phyloP scores from a whole-genome alignment of 1,284 basidiomycete species.

The Boletus semigastroideus region DNA sequence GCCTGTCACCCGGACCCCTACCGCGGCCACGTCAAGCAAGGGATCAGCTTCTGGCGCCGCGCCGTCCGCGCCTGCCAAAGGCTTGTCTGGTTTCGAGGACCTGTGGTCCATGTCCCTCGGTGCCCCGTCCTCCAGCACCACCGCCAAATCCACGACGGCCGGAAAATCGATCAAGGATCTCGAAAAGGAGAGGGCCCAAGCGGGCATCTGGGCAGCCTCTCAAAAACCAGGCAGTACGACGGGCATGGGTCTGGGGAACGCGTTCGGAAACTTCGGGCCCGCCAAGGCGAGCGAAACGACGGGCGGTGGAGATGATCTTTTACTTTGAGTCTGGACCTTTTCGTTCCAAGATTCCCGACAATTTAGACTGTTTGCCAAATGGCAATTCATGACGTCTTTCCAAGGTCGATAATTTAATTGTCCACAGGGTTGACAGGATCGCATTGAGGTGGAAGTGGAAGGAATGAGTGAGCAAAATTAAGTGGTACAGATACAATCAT shows the following conservation, averaged over 20 bases:
- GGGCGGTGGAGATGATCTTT: constrained; percentile 49
- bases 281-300: constrained; percentile 16
- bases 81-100: constrained; percentile 75
- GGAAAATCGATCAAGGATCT: constrained; percentile 85
- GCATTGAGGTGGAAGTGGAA: constrained; percentile 23
- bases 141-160: constrained; percentile 26
- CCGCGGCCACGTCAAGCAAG: constrained; percentile 12
- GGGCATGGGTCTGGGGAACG: constrained; percentile 33
- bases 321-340: constrained; percentile 38
- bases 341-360: constrained; percentile 1
- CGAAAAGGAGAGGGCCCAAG: constrained; percentile 81
- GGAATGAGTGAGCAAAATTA: constrained; percentile 35
- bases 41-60: constrained; percentile 25
- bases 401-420: constrained; percentile 10
- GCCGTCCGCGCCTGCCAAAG: constrained; percentile 30
- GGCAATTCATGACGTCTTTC: background rate
- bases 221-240: constrained; percentile 30
- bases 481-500: constrained; percentile 39
- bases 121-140: constrained; percentile 30
- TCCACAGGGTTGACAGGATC: constrained; percentile 20
- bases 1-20: constrained; percentile 9
- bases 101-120: constrained; percentile 87
- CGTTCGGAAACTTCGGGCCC: constrained; percentile 48
- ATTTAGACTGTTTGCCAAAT: constrained; percentile 9
- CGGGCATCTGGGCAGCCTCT: constrained; percentile 71